phyloP scores from a whole-genome alignment of 352 stramenopile genomes.

The Globisporangium mamillatum region DNA sequence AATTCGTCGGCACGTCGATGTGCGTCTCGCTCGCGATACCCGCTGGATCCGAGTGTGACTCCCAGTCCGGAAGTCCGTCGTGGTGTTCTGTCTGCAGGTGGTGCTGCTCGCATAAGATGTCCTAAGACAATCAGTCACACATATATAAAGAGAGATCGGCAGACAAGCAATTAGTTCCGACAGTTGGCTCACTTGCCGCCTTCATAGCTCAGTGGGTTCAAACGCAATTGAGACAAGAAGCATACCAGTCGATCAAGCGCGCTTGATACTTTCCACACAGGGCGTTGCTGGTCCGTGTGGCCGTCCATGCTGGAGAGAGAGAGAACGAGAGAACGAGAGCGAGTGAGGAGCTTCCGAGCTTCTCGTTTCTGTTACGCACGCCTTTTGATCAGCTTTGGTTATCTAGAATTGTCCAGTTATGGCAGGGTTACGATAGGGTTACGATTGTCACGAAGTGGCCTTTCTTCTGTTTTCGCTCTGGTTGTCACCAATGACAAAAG shows the following conservation, averaged over 20 bases:
- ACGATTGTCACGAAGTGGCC: neutral
- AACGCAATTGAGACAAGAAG: neutral
- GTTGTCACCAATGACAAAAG: slow-evolving; percentile 7
- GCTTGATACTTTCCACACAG: slow-evolving; percentile 59
- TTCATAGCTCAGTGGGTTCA: neutral
- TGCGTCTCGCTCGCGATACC: slow-evolving; percentile 30
- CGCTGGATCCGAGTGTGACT: slow-evolving; percentile 28
- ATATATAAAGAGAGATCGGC: neutral
- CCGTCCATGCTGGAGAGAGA: neutral
- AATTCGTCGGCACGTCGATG: slow-evolving; percentile 33
- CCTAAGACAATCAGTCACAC: slow-evolving; percentile 19
- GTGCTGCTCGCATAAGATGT: slow-evolving; percentile 56
- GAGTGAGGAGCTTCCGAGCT: neutral
- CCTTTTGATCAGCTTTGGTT: neutral
- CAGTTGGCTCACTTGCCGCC: neutral
- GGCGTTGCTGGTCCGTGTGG: slow-evolving; percentile 14
- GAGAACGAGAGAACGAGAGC: neutral
- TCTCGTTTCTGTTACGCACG: neutral
- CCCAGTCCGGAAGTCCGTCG: slow-evolving; percentile 51
- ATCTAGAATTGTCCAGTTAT: neutral
- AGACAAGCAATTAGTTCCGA: neutral
- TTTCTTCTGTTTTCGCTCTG: neutral
- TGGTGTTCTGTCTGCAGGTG: slow-evolving; percentile 39
- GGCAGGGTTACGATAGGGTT: neutral
- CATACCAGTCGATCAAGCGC: slow-evolving; percentile 40